Evolutionary conservation across 2,329 filamentous ascomycete genomes (phyloP).

Genomic region (Aspergillus nomiae): DNA sequence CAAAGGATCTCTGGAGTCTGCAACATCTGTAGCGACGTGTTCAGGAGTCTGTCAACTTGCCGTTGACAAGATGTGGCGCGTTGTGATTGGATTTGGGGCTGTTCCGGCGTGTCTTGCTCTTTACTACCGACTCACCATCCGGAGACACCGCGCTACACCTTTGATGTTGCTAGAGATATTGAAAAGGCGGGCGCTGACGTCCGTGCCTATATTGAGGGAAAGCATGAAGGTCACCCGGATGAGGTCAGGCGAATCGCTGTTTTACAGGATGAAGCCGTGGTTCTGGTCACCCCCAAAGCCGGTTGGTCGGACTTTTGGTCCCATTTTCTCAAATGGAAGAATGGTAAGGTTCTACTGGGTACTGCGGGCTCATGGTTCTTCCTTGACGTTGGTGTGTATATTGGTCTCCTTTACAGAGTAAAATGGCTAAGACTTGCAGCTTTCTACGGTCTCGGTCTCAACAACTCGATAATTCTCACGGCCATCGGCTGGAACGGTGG

Average conservation of each 20-base stretch:
- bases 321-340: conserved; percentile 72
- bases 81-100: conserved; percentile 75
- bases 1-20: conserved; percentile 61
- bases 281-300: conserved; percentile 68
- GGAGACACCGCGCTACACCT: conserved; percentile 85
- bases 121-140: conserved; percentile 84
- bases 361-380: conserved; percentile 85
- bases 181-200: conserved; percentile 73
- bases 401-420: conserved; percentile 29
- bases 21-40: conserved; percentile 59
- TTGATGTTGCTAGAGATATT: conserved; percentile 75
- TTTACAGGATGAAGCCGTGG: conserved; percentile 55
- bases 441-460: conserved; percentile 71
- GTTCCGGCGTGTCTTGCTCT: conserved; percentile 79
- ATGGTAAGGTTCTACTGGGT: conserved; percentile 72
- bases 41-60: conserved; percentile 65
- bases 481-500: conserved; percentile 72
- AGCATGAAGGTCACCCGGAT: conserved; percentile 64
- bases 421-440: conserved; percentile 39
- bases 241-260: conserved; percentile 65
- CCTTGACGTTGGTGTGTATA: conserved; percentile 60
- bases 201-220: conserved; percentile 71
- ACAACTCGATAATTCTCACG: conserved; percentile 71
- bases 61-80: conserved; percentile 86
- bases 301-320: conserved; percentile 70